A percentile compares a stretch with the other conserved stretches of the same genome.
These are phyloP conservation scores for Emmonsiellopsis sp. DNA, from an alignment of 2,329 filamentous ascomycete species.

Conservation along the genomic window DNA sequence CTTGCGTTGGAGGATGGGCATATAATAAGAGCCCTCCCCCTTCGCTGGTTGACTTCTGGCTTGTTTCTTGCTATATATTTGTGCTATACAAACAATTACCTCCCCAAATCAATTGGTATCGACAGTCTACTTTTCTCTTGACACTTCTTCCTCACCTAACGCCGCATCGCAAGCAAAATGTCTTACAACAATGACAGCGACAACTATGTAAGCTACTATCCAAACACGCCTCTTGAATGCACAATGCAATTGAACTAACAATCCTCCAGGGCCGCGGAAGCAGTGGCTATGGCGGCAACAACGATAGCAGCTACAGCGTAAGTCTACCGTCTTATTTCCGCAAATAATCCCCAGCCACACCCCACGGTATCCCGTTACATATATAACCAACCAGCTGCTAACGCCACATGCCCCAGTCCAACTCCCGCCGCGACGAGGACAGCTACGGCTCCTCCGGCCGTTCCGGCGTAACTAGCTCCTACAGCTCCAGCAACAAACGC, in stretches of 20 bases:
- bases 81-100: no score
- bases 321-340: not conserved
- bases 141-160: no score
- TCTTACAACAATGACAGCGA: not conserved
- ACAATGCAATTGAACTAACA: not conserved
- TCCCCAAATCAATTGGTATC: no score
- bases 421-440: not conserved
- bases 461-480: not conserved
- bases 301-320: not conserved
- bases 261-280: not conserved
- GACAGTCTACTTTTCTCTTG: no score
- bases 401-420: not conserved
- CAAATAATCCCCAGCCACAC: no score
- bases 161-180: not conserved
- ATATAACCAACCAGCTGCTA: not conserved
- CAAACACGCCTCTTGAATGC: not conserved
- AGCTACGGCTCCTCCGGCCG: not conserved
- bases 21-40: no score
- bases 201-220: not conserved
- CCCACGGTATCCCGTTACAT: not conserved
- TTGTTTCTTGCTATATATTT: no score
- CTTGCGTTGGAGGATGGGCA: no score
- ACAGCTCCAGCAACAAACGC: not conserved
- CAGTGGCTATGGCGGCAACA: not conserved
- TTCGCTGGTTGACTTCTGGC: no score